Conservation (phyloP, 225 moss, liverwort and hornwort genomes). For the Polytrichum formosum region DNA sequence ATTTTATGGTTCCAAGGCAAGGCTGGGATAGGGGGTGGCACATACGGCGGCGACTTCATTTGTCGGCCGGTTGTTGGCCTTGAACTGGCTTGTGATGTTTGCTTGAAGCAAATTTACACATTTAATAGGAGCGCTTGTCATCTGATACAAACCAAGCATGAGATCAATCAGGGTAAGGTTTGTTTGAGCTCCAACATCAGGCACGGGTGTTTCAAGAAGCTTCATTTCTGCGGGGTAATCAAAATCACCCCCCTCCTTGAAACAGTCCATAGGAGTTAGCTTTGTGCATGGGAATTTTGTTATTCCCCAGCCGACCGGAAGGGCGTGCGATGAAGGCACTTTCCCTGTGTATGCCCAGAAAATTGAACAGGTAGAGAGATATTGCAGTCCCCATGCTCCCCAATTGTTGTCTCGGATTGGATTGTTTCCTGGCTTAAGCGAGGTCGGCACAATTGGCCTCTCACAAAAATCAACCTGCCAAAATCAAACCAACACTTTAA, state of each 20-base stretch:
- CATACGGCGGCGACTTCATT: slow-evolving; percentile 31
- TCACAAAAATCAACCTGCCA: slow-evolving; percentile 77
- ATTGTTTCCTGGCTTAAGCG: slow-evolving; percentile 58
- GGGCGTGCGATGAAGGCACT: slow-evolving; percentile 19
- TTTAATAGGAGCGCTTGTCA: slow-evolving; percentile 35
- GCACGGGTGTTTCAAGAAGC: slow-evolving; percentile 66
- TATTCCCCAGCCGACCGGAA: slow-evolving; percentile 85
- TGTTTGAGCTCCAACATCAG: slow-evolving; percentile 26
- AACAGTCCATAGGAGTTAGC: slow-evolving; percentile 71
- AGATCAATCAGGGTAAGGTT: slow-evolving; percentile 44
- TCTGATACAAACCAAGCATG: slow-evolving; percentile 33
- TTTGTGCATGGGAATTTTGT: slow-evolving; percentile 78
- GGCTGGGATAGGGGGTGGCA: no score
- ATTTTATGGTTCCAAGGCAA: no score
- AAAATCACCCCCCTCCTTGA: slow-evolving; percentile 74
- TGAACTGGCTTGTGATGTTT: slow-evolving; percentile 40
- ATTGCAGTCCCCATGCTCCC: slow-evolving; percentile 82
- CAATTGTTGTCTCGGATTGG: slow-evolving; percentile 75
- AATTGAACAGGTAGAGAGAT: slow-evolving; percentile 62
- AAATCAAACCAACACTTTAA: background rate
- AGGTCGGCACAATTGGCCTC: slow-evolving; percentile 63
- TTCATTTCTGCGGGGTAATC: slow-evolving; percentile 75
- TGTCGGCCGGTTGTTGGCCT: slow-evolving; percentile 3
- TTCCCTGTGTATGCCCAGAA: slow-evolving; percentile 37
- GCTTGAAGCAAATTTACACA: slow-evolving; percentile 29